Percentiles rank a stretch among this genome's conserved stretches.
phyloP scores from a whole-genome alignment of 176 grass and related monocot species.

The Olyra latifolia region DNA sequence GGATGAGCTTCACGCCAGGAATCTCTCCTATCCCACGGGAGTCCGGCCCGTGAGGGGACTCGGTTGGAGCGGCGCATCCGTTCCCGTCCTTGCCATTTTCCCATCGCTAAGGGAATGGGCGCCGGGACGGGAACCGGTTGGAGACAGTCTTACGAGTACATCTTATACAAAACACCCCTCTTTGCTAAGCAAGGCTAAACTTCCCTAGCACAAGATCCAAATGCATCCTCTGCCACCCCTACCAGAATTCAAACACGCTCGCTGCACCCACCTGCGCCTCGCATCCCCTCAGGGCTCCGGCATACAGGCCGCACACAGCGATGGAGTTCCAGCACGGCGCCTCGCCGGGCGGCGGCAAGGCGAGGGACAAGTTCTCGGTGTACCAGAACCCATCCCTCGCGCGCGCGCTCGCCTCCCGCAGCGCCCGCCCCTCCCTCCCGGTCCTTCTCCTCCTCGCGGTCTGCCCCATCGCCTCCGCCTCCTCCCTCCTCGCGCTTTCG shows the following conservation, averaged over 20 bases:
- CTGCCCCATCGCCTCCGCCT: constrained; percentile 36
- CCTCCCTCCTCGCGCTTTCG: constrained; percentile 47
- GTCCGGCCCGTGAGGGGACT: too few relatives aligned
- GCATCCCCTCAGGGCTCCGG: not conserved
- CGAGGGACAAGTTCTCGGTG: constrained; percentile 76
- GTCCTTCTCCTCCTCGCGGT: constrained; percentile 60
- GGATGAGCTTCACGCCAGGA: too few relatives aligned
- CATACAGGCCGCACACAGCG: not conserved
- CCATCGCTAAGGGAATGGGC: too few relatives aligned
- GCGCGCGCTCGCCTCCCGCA: constrained; percentile 56
- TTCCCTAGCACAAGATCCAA: too few relatives aligned
- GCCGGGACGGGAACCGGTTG: too few relatives aligned
- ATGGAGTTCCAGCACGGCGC: constrained; percentile 37
- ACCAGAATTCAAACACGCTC: not conserved
- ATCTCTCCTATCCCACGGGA: too few relatives aligned
- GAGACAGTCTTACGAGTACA: too few relatives aligned
- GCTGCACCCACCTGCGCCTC: not conserved
- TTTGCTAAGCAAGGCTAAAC: too few relatives aligned
- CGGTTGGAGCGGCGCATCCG: too few relatives aligned
- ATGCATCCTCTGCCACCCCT: too few relatives aligned
- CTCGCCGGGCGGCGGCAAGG: constrained; percentile 22
- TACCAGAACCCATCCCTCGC: constrained; percentile 76
- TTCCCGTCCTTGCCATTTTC: too few relatives aligned
- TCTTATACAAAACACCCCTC: too few relatives aligned
- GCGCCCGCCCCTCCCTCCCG: constrained; percentile 57